Evolutionary conservation across 2,329 filamentous ascomycete genomes (phyloP), one percentile per base, ranked within the genome.

Genomic region (Pestalotiopsis sp.): DNA sequence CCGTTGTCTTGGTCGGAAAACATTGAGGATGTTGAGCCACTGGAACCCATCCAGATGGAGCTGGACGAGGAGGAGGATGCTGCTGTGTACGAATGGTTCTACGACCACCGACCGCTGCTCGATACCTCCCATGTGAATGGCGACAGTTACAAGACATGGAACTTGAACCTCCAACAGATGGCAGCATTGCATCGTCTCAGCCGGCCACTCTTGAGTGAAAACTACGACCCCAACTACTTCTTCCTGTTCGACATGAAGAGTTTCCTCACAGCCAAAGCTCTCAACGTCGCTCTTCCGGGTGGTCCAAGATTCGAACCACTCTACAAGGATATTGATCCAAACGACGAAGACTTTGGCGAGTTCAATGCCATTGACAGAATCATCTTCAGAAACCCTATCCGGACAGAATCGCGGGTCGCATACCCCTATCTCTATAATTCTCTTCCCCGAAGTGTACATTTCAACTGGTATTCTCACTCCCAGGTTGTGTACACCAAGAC

Each of bases 351-450:
- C 78, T 99, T 99, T 81, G 96, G 96, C 81, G 96, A 99, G 81
- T 99, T 99, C 86, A 99, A 99, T 78, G 96, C 96, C 41, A 99
- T 99, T 75, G 96, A 99, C 77, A 93, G 97, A 74, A 99, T 99
- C 81, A 99, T 99, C 74, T 99, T 99, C 87, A 92, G 96, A 72
- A 92, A 93, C 61, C 95, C 95, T 0, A 97, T 98, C 72, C 91
- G 95, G 74, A 99, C 95, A 9, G 96, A 99, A 81, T 98, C 97
- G 77, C 91, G 95, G 60, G 96, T 99, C 58, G 94, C 94, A 0
- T 98, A 93, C 79, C 96, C 96, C 0, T 98, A 92, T 79, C 86
- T 99, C 5, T 99, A 99, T 84, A 99, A 99, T 79, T 97, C 95
- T 20, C 86, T 99, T 5, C 97, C 96, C 1, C 89, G 97, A 75